Base-by-base conservation (phyloP, 441 rosid genomes). In the Arabidopsis hybrid region DNA sequence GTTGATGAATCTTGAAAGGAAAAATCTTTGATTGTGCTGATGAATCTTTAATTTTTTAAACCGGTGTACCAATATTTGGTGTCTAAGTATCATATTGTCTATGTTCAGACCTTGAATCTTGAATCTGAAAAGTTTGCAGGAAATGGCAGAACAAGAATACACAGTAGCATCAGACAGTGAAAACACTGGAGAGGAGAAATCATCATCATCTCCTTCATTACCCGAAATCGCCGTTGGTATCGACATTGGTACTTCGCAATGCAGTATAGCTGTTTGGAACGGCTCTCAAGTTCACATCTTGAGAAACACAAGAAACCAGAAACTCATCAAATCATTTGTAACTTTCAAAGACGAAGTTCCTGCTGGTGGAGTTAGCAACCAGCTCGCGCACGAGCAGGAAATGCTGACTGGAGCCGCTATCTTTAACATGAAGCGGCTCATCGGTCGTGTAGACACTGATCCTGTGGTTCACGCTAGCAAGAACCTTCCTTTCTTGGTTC, bases 351-450 rank as follows among this genome's bases (percentile, higher is more conserved):
- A 86, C 65, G 96, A 89, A 18, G 71, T 61, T 39, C 95, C 97
- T 40, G 80, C 93, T 1, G 84, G 92, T 29, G 98, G 93, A 21
- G 93, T 90, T 31, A 89, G 83, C 77, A 85, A 78, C 78, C 96
- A 87, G 68, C 80, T 89, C 51, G 79, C 90, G 7, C 87, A 87
- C 49, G 96, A 94, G 76, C 85, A 75, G 29, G 96, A 94, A 73
- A 80, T 91, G 84, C 71, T 91, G 6, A 84, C 93, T 1, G 95
- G 98, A 40, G 88, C 92, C 10, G 84, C 98, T 12, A 79, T 94
- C 69, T 94, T 94, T 82, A 94, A 94, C 76, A 85, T 94, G 93
- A 94, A 94, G 71, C 96, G 97, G n/a, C 83, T 94, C 17, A 83
- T 94, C 7, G 98, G 97, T 39, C 84, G 98, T 53, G 89, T 87